Evolutionary conservation across 2,329 filamentous ascomycete genomes (phyloP).

Genomic region (Phialophora chinensis): DNA sequence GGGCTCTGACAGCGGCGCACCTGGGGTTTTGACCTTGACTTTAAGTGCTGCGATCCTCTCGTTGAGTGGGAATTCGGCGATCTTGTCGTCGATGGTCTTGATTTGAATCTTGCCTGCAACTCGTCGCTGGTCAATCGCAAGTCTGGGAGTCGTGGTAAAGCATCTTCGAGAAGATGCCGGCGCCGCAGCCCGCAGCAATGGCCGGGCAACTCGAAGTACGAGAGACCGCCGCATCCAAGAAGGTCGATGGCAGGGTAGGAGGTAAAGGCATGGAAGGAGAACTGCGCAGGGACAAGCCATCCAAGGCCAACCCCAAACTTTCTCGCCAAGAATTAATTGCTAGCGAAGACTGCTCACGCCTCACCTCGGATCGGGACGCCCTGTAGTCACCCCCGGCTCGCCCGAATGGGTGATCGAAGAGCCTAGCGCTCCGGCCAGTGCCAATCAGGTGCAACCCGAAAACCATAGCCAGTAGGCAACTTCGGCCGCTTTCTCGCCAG

Average conservation of each 20-base stretch:
- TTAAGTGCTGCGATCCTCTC: conserved; percentile 34
- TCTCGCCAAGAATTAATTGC: no score
- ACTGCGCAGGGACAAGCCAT: not conserved
- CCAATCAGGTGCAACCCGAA: not conserved
- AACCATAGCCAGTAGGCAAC: not conserved
- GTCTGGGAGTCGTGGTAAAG: conserved; percentile 10
- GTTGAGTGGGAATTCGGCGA: conserved; percentile 33
- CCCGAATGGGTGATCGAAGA: no score
- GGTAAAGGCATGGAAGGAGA: not conserved
- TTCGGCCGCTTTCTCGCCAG: not conserved
- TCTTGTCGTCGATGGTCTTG: conserved; percentile 34
- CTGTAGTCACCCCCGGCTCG: no score
- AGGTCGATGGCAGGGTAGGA: not conserved
- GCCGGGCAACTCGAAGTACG: conserved; percentile 9
- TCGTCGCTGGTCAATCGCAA: conserved; percentile 18
- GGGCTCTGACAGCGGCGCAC: conserved; percentile 32
- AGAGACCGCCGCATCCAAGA: conserved; percentile 28
- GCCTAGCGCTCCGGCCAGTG: not conserved
- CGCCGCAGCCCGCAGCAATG: conserved; percentile 23
- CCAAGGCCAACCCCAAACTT: no score
- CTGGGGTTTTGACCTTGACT: conserved; percentile 32
- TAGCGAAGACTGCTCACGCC: no score
- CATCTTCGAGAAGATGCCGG: conserved; percentile 14
- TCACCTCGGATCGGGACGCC: no score
- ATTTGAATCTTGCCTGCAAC: conserved; percentile 26